Evolutionary conservation across 2,329 filamentous ascomycete species (phyloP).

Genomic region (Fusarium sp.): DNA sequence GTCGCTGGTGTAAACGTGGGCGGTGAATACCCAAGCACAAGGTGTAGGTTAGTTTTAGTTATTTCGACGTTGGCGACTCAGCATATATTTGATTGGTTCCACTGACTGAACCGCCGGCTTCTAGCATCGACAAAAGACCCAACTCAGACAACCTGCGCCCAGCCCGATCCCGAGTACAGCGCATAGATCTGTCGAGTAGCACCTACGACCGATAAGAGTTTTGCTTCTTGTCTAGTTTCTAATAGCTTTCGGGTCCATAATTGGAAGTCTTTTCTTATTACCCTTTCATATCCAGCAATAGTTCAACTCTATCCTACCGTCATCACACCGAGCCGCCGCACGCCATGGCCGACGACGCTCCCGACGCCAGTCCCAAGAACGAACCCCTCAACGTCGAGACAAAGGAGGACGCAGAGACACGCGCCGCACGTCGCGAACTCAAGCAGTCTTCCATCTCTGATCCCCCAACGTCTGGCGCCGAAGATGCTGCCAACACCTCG

Average conservation of each 20-base stretch:
- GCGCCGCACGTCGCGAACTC: constrained; percentile 72
- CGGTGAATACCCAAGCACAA: constrained; percentile 42
- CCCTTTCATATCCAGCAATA: constrained; percentile 6
- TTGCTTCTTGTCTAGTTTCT: neutral
- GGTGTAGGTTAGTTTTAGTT: constrained; percentile 34
- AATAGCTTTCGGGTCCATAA: neutral
- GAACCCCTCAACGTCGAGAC: constrained; percentile 51
- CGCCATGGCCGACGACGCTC: constrained; percentile 60
- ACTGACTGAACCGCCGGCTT: constrained; percentile 38
- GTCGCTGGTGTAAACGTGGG: constrained; percentile 27
- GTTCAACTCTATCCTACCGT: constrained; percentile 21
- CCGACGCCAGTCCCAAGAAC: constrained; percentile 56
- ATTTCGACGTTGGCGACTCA: constrained; percentile 40
- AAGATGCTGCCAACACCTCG: constrained; percentile 50
- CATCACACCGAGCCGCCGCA: constrained; percentile 35
- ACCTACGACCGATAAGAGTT: neutral
- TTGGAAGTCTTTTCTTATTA: neutral
- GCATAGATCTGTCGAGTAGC: constrained; percentile 9
- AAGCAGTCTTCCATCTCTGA: constrained; percentile 74
- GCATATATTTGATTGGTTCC: constrained; percentile 45
- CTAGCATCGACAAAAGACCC: constrained; percentile 37
- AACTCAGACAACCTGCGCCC: constrained; percentile 37
- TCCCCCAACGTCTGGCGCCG: constrained; percentile 44
- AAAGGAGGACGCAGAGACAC: constrained; percentile 72
- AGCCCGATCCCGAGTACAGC: constrained; percentile 31